A percentile compares a stretch with the other conserved stretches of the same genome.
Evolutionary conservation across 495 filamentous ascomycete genomes (phyloP).

Genomic region (Parachaetomium inaequale): DNA sequence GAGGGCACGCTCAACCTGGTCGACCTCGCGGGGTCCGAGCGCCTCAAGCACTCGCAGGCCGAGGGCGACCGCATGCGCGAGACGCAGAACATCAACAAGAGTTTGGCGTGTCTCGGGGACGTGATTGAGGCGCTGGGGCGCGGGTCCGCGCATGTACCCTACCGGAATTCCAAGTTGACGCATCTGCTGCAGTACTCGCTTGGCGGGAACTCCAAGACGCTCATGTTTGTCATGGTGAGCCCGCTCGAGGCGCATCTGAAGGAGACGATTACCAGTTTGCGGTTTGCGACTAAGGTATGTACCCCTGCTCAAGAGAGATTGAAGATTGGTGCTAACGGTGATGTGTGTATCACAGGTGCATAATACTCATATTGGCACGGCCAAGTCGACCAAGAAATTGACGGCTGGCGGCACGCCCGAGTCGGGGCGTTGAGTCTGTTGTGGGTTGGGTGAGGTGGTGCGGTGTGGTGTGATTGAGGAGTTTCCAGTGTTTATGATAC

Average conservation of each 20-base stretch:
- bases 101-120: constrained; percentile 86
- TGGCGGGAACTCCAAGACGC: constrained; percentile 91
- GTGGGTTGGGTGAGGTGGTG: background rate
- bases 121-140: constrained; percentile 88
- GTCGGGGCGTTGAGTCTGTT: background rate
- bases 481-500: constrained; percentile 13
- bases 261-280: constrained; percentile 91
- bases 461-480: background rate
- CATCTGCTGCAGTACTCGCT: constrained; percentile 94
- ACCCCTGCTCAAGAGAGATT: background rate
- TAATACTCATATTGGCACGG: constrained; percentile 85
- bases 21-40: constrained; percentile 90
- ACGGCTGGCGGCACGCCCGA: background rate
- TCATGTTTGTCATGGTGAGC: constrained; percentile 99
- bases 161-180: constrained; percentile 94
- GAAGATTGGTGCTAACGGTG: background rate
- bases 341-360: constrained; percentile 50
- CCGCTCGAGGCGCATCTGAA: constrained; percentile 85
- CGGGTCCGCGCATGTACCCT: constrained; percentile 85
- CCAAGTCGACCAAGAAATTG: constrained; percentile 68
- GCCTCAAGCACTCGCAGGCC: constrained; percentile 77
- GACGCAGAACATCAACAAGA: constrained; percentile 96
- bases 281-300: constrained; percentile 89
- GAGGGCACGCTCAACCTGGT: constrained; percentile 96
- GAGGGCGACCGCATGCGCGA: constrained; percentile 86